Evolutionary conservation across 768 basidiomycete genomes (phyloP), one percentile per base, ranked within the genome.

Genomic region (Boletus vermiculosoides): DNA sequence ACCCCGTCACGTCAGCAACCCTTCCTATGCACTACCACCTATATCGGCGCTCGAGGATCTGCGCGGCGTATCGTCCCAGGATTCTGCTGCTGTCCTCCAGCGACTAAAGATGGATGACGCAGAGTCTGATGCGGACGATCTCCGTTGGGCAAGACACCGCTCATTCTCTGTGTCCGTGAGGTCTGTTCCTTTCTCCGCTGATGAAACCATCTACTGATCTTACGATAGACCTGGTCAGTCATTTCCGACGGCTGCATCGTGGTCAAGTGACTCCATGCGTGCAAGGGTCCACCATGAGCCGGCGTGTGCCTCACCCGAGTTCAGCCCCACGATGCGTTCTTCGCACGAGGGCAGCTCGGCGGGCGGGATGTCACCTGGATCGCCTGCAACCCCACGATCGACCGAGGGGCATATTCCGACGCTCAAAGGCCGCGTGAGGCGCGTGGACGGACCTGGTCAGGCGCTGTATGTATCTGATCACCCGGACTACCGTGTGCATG

Each of bases 31-130:
- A 2, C 66, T 88, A 4, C 87, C 86, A 1, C 85, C 87, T 1
- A 88, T 88, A 54, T 84, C 87, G 8, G 82, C 85, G 0, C 71
- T 91, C 62, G 87, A 88, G 67, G 83, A 83, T 57, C 67, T 85
- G 48, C 77, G 84, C 10, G 83, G 83, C 3, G 71, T 80, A 22
- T 67, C 73, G 63, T 69, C 76, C 58, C 56, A 77, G 37, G 86
- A 88, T 65, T 83, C 87, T 0, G 82, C 84, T 5, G 83, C 86
- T 7, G 88, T 90, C 8, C 71, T 90, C 46, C 75, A 83, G 52
- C 78, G 88, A 28, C 71, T 90, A n/a, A 79, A 76, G 54, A 77
- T 79, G 59, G 82, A 85, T 22, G 85, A 85, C 50, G 76, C 44
- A 1, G 42, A 22, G 30, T 55, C 63, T 56, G 46, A 71, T 18